Conservation (phyloP, 2,329 filamentous ascomycete genomes). For the Ophiognomonia clavigignenti-juglandacearum region DNA sequence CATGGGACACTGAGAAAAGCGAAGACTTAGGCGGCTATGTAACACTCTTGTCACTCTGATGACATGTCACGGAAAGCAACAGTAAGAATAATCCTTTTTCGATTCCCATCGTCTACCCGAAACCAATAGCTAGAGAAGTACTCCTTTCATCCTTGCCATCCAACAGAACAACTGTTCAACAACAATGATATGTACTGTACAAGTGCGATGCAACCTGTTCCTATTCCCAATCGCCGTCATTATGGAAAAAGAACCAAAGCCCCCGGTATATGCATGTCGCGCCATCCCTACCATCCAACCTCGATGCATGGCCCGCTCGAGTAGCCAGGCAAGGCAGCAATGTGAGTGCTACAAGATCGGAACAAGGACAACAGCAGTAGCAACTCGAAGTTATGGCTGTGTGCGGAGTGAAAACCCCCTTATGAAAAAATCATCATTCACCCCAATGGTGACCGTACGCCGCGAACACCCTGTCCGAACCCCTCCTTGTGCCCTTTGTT, state of each 20-base stretch:
- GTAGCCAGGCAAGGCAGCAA: conserved; percentile 13
- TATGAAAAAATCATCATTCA: conserved; percentile 9
- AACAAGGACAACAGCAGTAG: conserved; percentile 10
- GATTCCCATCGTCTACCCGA: conserved; percentile 12
- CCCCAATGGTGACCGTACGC: conserved; percentile 2
- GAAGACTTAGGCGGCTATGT: neutral
- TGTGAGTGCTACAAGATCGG: conserved; percentile 1
- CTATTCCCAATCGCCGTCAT: conserved; percentile 5
- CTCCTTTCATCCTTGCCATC: conserved; percentile 1
- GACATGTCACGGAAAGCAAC: neutral
- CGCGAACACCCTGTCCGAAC: conserved; percentile 9
- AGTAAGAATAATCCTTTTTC: conserved; percentile 13
- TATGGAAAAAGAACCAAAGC: conserved; percentile 12
- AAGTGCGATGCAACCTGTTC: conserved; percentile 13
- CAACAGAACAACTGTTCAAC: too few relatives aligned
- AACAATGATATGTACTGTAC: conserved; percentile 19
- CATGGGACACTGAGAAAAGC: too few relatives aligned
- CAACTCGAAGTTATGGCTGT: conserved; percentile 5
- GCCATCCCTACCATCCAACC: conserved; percentile 14
- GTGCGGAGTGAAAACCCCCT: conserved; percentile 1
- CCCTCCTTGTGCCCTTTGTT: conserved; percentile 9
- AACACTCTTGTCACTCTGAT: neutral
- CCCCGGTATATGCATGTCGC: conserved; percentile 12
- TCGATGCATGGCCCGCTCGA: conserved; percentile 2
- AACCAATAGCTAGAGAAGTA: conserved; percentile 9